Conservation (phyloP, 208 protist species). For the Leishmania gerbilli region DNA sequence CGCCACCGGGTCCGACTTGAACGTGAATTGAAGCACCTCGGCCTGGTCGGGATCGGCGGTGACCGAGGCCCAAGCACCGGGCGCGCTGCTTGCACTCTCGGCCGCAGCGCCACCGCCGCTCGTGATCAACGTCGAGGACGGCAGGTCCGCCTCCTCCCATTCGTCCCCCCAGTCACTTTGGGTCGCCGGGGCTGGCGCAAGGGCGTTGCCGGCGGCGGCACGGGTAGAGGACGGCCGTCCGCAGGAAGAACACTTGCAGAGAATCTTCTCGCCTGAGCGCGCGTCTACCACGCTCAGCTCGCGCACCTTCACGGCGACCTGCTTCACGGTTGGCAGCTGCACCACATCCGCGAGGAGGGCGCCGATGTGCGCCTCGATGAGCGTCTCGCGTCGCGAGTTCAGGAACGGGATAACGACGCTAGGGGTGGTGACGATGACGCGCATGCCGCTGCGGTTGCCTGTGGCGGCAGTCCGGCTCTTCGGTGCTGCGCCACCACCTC, state of each 20-base stretch:
- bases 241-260: conserved; percentile 40
- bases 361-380: conserved; percentile 70
- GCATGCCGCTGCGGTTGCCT: conserved; percentile 34
- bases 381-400: conserved; percentile 47
- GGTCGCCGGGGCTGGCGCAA: conserved; percentile 9
- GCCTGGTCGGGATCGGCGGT: conserved; percentile 8
- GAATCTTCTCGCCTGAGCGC: conserved; percentile 56
- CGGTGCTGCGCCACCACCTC: not conserved
- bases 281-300: conserved; percentile 62
- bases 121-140: conserved; percentile 17
- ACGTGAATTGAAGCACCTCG: conserved; percentile 45
- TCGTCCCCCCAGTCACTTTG: conserved; percentile 19
- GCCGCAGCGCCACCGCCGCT: conserved; percentile 12
- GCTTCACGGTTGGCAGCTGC: conserved; percentile 36
- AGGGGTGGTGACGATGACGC: conserved; percentile 65
- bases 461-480: not conserved
- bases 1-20: conserved; percentile 44
- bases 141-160: conserved; percentile 20
- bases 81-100: not conserved
- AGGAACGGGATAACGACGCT: conserved; percentile 77
- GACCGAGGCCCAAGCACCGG: not conserved
- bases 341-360: conserved; percentile 69
- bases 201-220: not conserved
- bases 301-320: conserved; percentile 64
- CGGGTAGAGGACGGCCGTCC: not conserved